phyloP scores from a whole-genome alignment of 306 rosid genomes.

The Psophocarpus tetragonolobus region DNA sequence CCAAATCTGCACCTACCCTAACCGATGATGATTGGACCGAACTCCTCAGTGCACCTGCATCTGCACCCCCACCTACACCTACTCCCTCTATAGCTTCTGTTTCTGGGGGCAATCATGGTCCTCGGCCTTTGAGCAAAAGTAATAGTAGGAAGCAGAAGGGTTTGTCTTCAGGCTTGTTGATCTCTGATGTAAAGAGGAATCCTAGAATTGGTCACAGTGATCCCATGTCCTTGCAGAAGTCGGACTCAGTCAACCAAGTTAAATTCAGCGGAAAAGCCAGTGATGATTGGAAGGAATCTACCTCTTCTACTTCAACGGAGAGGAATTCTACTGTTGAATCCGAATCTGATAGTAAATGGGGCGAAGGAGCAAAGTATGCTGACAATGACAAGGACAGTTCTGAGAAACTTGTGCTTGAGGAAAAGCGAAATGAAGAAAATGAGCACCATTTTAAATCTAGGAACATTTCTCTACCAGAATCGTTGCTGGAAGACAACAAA shows the following conservation, averaged over 20 bases:
- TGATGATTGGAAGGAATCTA: slow-evolving; percentile 68
- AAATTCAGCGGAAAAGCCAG: slow-evolving; percentile 60
- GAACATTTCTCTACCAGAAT: slow-evolving; percentile 41
- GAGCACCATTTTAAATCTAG: slow-evolving; percentile 29
- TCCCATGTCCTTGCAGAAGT: slow-evolving; percentile 42
- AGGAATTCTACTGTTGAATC: slow-evolving; percentile 48
- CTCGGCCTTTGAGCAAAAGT: slow-evolving; percentile 57
- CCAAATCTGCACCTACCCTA: slow-evolving; percentile 48
- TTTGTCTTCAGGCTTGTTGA: slow-evolving; percentile 39
- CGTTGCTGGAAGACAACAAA: slow-evolving; percentile 27
- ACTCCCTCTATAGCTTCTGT: slow-evolving; percentile 37
- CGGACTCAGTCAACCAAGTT: slow-evolving; percentile 41
- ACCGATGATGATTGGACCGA: slow-evolving; percentile 91
- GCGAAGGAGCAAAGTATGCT: slow-evolving; percentile 35
- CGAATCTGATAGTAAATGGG: slow-evolving; percentile 46
- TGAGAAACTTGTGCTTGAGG: slow-evolving; percentile 34
- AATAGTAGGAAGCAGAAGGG: slow-evolving; percentile 54
- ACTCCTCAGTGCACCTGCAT: slow-evolving; percentile 66
- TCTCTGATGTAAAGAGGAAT: slow-evolving; percentile 53
- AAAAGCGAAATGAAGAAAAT: slow-evolving; percentile 45
- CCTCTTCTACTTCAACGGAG: slow-evolving; percentile 46
- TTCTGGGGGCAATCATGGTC: slow-evolving; percentile 44
- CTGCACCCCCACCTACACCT: slow-evolving; percentile 55
- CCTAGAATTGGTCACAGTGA: slow-evolving; percentile 40
- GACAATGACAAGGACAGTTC: slow-evolving; percentile 39